A percentile compares a stretch with the other conserved stretches of the same genome.
phyloP scores from a whole-genome alignment of 2,329 filamentous ascomycete species.

The Dactylellina haptotyla region DNA sequence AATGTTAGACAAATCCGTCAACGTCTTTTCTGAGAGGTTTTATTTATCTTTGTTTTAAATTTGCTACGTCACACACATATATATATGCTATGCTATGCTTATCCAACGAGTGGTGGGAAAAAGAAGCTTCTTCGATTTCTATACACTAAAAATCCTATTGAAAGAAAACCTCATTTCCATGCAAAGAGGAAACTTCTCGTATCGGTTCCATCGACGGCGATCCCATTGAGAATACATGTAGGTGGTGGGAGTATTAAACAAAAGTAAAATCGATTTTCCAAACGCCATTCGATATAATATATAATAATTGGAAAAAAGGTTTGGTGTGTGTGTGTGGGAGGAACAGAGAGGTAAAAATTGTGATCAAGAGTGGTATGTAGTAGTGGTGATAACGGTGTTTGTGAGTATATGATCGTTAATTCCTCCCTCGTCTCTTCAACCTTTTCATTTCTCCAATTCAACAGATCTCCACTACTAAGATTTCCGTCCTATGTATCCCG shows the following conservation, averaged over 20 bases:
- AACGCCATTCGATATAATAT: slow-evolving; percentile 55
- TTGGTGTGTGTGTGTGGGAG: slow-evolving; percentile 3
- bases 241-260: slow-evolving; percentile 52
- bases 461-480: neutral
- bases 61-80: slow-evolving; percentile 17
- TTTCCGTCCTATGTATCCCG: slow-evolving; percentile 1
- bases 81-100: too few species aligned
- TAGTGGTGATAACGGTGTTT: slow-evolving; percentile 19
- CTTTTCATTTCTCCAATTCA: neutral
- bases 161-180: slow-evolving; percentile 41
- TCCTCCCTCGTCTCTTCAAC: slow-evolving; percentile 17
- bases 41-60: too few species aligned
- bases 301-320: slow-evolving; percentile 53
- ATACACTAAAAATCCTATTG: slow-evolving; percentile 52
- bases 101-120: slow-evolving; percentile 4
- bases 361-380: neutral
- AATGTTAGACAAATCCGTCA: too few species aligned
- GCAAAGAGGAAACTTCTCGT: slow-evolving; percentile 28
- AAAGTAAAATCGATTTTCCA: slow-evolving; percentile 54
- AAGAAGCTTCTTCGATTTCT: slow-evolving; percentile 54
- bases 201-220: slow-evolving; percentile 12
- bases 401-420: slow-evolving; percentile 38
- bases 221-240: slow-evolving; percentile 25
- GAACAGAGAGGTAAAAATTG: slow-evolving; percentile 7
- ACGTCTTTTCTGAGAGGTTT: too few species aligned